Evolutionary conservation across 495 filamentous ascomycete species (phyloP), one percentile per base, ranked within the genome.

Genomic region (Penicillium macrosclerotiorum): DNA sequence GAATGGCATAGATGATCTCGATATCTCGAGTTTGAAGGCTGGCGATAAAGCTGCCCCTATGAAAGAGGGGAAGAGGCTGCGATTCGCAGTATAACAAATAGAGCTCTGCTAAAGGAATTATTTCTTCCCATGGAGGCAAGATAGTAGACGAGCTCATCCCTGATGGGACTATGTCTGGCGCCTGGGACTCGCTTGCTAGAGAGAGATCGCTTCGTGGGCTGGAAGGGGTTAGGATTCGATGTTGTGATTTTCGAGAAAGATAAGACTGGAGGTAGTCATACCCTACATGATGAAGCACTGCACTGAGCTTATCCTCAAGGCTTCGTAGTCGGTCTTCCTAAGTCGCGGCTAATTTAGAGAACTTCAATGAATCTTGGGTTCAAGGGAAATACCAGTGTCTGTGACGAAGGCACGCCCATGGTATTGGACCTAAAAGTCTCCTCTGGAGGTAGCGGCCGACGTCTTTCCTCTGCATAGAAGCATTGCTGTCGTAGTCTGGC

Each of bases 51-150:
- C 47, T 65, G 26, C 54, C 51, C 6, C 62, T 49, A 32, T 67
- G 58, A 33, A 76, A 76, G 4, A 76, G 51, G 43, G 72, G 72
- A 14, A 76, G 52, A 8, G 72, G 71, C 39, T 76, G 72, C 23
- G 65, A 72, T 23, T 76, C 68, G 34, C 72, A 76, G 31, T 72
- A 74, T 11, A 63, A 29, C 18, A 74, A 37, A 50, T 74, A 76
- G 3, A 67, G 44, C 37, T 73, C 58, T 6, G 65, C 72, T 19
- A 69, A 52, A 4, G 57, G 57, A 0, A 58, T 20, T 5, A 74
- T 64, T 19, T 64, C 63, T 20, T 73, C 63, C 72, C 71, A 76
- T 11, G 64, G 45, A 6, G 72, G 71, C 20, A 72, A 45, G 2
- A 52, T 35, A 18, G 47, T 19, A 18, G 53, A 40, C 3, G 41